phyloP scores from a whole-genome alignment of 768 basidiomycete genomes.

The Mycena albidolilacea region DNA sequence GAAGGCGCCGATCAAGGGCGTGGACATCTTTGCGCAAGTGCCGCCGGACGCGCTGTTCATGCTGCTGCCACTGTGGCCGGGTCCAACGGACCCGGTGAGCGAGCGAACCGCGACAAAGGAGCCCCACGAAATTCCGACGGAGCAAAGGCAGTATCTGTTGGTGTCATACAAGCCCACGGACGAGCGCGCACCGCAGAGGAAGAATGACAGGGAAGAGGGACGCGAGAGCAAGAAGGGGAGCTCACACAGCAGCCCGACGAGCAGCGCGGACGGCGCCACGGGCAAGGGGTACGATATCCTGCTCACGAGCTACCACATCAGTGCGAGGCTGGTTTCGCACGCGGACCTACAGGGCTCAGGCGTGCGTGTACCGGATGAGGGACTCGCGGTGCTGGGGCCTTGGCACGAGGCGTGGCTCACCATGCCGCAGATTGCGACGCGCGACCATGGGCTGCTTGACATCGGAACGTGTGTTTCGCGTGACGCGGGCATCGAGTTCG shows the following conservation, averaged over 20 bases:
- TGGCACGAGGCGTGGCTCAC: constrained; percentile 67
- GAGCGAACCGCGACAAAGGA: constrained; percentile 41
- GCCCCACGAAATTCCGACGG: constrained; percentile 57
- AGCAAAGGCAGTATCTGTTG: constrained; percentile 78
- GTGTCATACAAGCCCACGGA: constrained; percentile 83
- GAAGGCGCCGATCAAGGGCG: constrained; percentile 36
- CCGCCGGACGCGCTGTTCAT: constrained; percentile 83
- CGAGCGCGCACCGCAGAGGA: constrained; percentile 44
- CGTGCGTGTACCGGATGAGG: constrained; percentile 80
- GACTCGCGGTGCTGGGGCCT: constrained; percentile 76
- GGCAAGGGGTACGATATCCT: constrained; percentile 64
- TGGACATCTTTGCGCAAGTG: constrained; percentile 71
- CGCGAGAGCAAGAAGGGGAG: constrained; percentile 59
- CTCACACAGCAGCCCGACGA: constrained; percentile 52
- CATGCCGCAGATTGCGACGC: constrained; percentile 56
- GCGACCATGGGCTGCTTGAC: constrained; percentile 57
- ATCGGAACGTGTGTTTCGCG: constrained; percentile 76
- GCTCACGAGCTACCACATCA: constrained; percentile 78
- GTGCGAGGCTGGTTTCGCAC: constrained; percentile 81
- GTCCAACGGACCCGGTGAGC: constrained; percentile 72
- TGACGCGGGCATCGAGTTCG: constrained; percentile 80
- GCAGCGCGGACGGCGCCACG: constrained; percentile 52
- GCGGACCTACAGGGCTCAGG: constrained; percentile 81
- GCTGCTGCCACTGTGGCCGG: constrained; percentile 89
- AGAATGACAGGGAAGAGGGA: constrained; percentile 41